Evolutionary conservation across 2,329 filamentous ascomycete species (phyloP), one percentile per base, ranked within the genome.

Genomic region (Epichloe sylvatica): DNA sequence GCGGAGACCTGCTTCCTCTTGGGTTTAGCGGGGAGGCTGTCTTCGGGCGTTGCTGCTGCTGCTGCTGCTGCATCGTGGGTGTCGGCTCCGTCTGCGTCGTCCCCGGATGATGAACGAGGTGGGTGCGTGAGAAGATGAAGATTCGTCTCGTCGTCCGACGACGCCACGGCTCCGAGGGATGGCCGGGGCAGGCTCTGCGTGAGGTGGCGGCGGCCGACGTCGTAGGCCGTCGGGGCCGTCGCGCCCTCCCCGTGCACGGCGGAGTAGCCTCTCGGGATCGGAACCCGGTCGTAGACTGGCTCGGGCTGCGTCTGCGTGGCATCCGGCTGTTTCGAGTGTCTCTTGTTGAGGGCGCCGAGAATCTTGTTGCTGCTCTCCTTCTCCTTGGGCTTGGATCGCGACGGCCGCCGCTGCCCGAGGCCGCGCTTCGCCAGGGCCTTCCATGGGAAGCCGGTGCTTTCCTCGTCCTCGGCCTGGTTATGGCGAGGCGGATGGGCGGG

Each of bases 191-290:
- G 21, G 21, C 3, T 21, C 21, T 4, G 21, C 21, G 21, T 21
- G 21, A 21, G 5, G 21, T 1, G 21, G 21, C 21, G 21, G 11
- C 50, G 49, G 11, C 56, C 57, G 11, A 59, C 36, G 39, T 59
- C 55, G 45, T 66, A 64, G 13, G 58, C 57, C 2, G 62, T 56
- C 1, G 59, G 62, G 3, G 55, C 60, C 17, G 57, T 46, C 13
- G 51, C 55, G 19, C 64, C 66, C 45, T 69, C 67, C 25, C 64
- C 66, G 44, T 67, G 64, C 4, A 68, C 67, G 13, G 63, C 54
- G 6, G 53, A 50, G 42, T 71, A 70, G 12, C 62, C 60, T 25
- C 52, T 55, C 0, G 68, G 68, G 36, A 70, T 68, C 1, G 68
- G 65, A 1, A 70, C 64, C 12, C 58, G 56, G 3, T 57, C 65